phyloP scores from a whole-genome alignment of 2,329 filamentous ascomycete species.

The Cladosporium austrohemisphaericum region DNA sequence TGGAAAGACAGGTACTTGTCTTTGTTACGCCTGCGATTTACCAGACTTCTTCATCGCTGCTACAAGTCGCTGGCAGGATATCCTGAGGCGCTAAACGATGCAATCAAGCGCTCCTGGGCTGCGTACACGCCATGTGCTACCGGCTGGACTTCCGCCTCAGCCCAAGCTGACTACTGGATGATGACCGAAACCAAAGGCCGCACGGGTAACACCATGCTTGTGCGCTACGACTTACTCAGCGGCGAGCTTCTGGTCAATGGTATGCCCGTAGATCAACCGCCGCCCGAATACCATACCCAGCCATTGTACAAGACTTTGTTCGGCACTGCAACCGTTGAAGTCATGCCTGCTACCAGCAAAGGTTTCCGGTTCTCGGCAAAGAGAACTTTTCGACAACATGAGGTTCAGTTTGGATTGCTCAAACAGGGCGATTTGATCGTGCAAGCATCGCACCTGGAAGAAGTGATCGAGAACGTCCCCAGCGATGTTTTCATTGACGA shows the following conservation, averaged over 20 bases:
- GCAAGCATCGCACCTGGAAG: slow-evolving; percentile 32
- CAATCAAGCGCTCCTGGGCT: slow-evolving; percentile 41
- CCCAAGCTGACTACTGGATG: slow-evolving; percentile 20
- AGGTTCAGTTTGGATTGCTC: slow-evolving; percentile 55
- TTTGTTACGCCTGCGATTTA: slow-evolving; percentile 11
- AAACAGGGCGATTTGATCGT: slow-evolving; percentile 39
- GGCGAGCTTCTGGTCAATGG: slow-evolving; percentile 51
- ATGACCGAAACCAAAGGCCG: slow-evolving; percentile 27
- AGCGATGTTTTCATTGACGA: slow-evolving; percentile 37
- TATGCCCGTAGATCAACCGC: slow-evolving; percentile 50
- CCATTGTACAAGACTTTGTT: slow-evolving; percentile 50
- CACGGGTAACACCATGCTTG: slow-evolving; percentile 30
- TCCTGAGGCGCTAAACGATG: slow-evolving; percentile 18
- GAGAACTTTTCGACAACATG: slow-evolving; percentile 35
- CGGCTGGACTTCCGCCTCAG: slow-evolving; percentile 15
- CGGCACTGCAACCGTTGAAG: slow-evolving; percentile 49
- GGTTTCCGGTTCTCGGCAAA: slow-evolving; percentile 54
- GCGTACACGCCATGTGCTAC: slow-evolving; percentile 23
- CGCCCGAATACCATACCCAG: slow-evolving; percentile 47
- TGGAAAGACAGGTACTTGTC: not conserved
- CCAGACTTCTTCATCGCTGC: slow-evolving; percentile 21
- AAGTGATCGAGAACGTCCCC: slow-evolving; percentile 37
- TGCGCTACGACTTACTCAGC: slow-evolving; percentile 46
- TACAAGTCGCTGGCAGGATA: slow-evolving; percentile 15
- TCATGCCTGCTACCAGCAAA: slow-evolving; percentile 47